These are phyloP conservation scores for Pseudevernia furfuracea DNA, from an alignment of 495 filamentous ascomycete genomes.

Conservation along the genomic window DNA sequence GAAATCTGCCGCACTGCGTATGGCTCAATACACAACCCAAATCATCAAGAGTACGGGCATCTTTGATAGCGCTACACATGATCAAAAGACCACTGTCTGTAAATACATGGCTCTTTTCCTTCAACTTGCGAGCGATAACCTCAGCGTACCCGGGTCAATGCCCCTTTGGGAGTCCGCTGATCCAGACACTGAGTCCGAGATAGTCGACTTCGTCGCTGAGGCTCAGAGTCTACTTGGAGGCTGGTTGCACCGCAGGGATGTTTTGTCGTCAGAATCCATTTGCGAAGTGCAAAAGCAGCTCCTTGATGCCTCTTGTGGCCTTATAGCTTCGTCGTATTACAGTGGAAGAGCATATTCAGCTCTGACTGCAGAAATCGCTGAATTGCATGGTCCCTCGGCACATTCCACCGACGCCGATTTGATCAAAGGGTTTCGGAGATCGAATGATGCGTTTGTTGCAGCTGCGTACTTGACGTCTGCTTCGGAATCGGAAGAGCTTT, in stretches of 20 bases:
- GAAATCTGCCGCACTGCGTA: conserved; percentile 62
- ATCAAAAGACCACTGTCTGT: conserved; percentile 26
- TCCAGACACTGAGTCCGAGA: conserved; percentile 49
- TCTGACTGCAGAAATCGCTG: conserved; percentile 26
- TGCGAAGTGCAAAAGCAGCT: conserved; percentile 22
- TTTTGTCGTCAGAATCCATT: conserved; percentile 15
- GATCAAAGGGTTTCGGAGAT: conserved; percentile 23
- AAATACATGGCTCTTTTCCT: conserved; percentile 45
- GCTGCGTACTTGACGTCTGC: conserved; percentile 41
- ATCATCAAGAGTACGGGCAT: conserved; percentile 20
- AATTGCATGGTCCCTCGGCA: conserved; percentile 19
- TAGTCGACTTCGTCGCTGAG: conserved; percentile 52
- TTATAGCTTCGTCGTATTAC: conserved; percentile 28
- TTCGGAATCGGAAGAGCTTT: conserved; percentile 16
- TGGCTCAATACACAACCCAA: conserved; percentile 53
- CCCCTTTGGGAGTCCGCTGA: conserved; percentile 43
- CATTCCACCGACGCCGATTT: conserved; percentile 15
- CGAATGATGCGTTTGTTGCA: conserved; percentile 39
- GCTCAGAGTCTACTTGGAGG: conserved; percentile 39
- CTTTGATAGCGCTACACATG: conserved; percentile 18
- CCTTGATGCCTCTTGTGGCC: conserved; percentile 14
- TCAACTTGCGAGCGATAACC: conserved; percentile 56
- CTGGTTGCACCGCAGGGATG: conserved; percentile 15
- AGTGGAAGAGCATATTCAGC: conserved; percentile 27
- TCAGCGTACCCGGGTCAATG: conserved; percentile 51